Percentiles rank a stretch among this genome's conserved stretches.
phyloP scores from a whole-genome alignment of 768 basidiomycete genomes.

The Kockovaella imperatae region DNA sequence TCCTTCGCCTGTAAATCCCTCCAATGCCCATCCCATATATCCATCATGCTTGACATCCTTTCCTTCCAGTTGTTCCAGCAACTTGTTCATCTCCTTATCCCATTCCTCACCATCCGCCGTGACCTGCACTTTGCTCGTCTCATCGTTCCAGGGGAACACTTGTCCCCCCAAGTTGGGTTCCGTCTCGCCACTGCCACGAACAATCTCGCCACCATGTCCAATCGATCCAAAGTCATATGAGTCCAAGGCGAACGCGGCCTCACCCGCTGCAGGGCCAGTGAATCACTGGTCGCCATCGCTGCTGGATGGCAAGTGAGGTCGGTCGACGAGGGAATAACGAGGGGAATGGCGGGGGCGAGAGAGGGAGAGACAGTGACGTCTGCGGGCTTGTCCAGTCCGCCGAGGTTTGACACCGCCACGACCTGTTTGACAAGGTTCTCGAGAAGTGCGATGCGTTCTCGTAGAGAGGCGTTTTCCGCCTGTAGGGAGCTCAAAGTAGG shows the following conservation, averaged over 20 bases:
- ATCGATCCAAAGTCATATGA: constrained; percentile 10
- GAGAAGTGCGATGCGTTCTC: constrained; percentile 25
- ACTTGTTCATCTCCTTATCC: constrained; percentile 34
- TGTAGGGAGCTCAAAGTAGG: constrained; percentile 6
- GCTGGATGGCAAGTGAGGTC: constrained; percentile 41
- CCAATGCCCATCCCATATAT: not conserved
- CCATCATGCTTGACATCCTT: not conserved
- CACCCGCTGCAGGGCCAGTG: constrained; percentile 41
- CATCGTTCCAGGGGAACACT: not conserved
- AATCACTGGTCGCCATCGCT: constrained; percentile 38
- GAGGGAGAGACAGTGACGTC: constrained; percentile 4
- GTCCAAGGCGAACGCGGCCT: constrained; percentile 13
- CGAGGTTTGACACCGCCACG: constrained; percentile 27
- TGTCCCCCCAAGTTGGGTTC: constrained; percentile 2
- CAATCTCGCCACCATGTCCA: constrained; percentile 25
- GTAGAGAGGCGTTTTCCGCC: constrained; percentile 24
- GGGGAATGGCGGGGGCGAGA: constrained; percentile 7
- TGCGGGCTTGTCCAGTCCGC: not conserved
- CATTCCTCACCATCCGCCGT: constrained; percentile 14
- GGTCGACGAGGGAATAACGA: constrained; percentile 2
- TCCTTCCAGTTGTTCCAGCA: constrained; percentile 22
- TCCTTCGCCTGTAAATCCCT: not conserved
- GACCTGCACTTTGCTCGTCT: constrained; percentile 2
- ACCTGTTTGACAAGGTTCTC: constrained; percentile 35
- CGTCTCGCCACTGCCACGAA: constrained; percentile 28